Base-by-base conservation (phyloP, 2,329 filamentous ascomycete genomes). In the Cordyceps cateniannulata region DNA sequence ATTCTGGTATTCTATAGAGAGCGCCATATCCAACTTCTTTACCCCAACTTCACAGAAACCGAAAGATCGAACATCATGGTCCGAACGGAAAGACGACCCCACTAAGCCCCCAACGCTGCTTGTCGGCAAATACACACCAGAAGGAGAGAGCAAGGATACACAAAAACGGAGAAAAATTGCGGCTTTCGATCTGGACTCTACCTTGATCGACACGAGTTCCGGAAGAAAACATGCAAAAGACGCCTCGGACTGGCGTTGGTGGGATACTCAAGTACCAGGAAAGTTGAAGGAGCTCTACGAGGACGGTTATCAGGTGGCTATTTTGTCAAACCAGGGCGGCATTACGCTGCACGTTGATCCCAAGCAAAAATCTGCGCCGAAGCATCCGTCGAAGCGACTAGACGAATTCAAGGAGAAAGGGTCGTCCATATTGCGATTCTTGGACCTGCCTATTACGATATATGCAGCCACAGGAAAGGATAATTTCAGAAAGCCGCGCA, bases 211-310 rank as follows among this genome's bases (percentile, higher is more conserved):
- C 1, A 89, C 91, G 0, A 81, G 85, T 4, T 96, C 92, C 0
- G 92, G 92, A 8, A 95, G 91, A 73, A 88, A 83, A 55, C 93
- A 93, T 69, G 81, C 85, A 3, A 81, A 82, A 56, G 84, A 86
- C 65, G 83, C 86, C 0, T 78, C 79, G 4, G 93, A 98, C 71
- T 99, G 95, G 95, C 91, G 90, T 72, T 99, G 95, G 95, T 98
- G 92, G 91, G 78, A 96, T 71, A 67, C 75, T 16, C 80, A 76
- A 20, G 89, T 98, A 0, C 91, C 91, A 1, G 74, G 73, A 0
- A 84, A 77, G 57, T 72, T 99, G 20, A 84, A 81, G 65, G 77
- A 86, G 62, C 78, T 98, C 2, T 83, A 91, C 68, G 77, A 84
- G 12, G 83, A 95, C 66, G 91, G 86, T 32, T 96, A 90, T 73